Evolutionary conservation across 208 protist species (phyloP).

Genomic region (Acanthamoeba castellanii): DNA sequence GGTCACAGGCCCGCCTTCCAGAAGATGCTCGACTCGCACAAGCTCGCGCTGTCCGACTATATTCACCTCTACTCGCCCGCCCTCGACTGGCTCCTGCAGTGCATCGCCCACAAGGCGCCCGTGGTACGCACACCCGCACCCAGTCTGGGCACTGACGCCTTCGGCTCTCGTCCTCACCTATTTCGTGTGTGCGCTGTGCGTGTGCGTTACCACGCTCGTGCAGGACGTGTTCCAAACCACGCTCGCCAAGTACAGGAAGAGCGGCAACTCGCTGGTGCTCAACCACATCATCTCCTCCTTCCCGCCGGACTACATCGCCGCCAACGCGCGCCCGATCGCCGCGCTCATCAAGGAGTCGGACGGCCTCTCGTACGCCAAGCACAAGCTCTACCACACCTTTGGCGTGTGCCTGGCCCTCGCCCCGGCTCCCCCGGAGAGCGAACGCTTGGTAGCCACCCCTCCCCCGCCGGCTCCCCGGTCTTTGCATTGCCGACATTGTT

Average conservation of each 20-base stretch:
- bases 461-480: slow-evolving; percentile 40
- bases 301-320: slow-evolving; percentile 81
- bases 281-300: slow-evolving; percentile 88
- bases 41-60: slow-evolving; percentile 83
- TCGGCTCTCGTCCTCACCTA: background rate
- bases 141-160: slow-evolving; percentile 13
- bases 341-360: slow-evolving; percentile 81
- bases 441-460: slow-evolving; percentile 1
- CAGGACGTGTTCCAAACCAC: slow-evolving; percentile 30
- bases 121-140: background rate
- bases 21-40: slow-evolving; percentile 52
- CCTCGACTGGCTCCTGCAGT: slow-evolving; percentile 90
- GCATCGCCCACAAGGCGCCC: slow-evolving; percentile 73
- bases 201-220: background rate
- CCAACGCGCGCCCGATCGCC: slow-evolving; percentile 73
- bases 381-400: slow-evolving; percentile 59
- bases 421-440: background rate
- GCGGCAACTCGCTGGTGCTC: slow-evolving; percentile 81
- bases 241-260: slow-evolving; percentile 77
- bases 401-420: slow-evolving; percentile 44
- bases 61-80: slow-evolving; percentile 89
- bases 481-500: slow-evolving; percentile 84
- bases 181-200: background rate
- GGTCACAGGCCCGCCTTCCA: slow-evolving; percentile 56
- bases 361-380: slow-evolving; percentile 77